Conservation (phyloP, 2,329 filamentous ascomycete species). For the Clonostachys solani region DNA sequence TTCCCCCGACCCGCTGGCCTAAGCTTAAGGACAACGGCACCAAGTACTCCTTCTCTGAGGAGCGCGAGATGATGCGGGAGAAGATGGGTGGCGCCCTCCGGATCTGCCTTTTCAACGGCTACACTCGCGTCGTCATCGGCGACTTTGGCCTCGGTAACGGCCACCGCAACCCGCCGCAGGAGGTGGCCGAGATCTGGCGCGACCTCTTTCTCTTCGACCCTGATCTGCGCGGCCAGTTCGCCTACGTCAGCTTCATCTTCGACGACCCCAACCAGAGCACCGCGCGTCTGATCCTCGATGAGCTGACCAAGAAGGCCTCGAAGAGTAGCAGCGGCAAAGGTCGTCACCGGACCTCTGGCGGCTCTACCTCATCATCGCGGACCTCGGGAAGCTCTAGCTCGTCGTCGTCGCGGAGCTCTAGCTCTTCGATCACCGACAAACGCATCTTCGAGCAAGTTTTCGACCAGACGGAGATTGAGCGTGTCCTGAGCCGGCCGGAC, state of each 20-base stretch:
- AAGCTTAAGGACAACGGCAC: slow-evolving; percentile 65
- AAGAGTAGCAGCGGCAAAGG: slow-evolving; percentile 20
- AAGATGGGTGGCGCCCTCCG: slow-evolving; percentile 69
- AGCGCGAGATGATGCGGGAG: slow-evolving; percentile 66
- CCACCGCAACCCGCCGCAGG: slow-evolving; percentile 60
- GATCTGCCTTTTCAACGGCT: slow-evolving; percentile 60
- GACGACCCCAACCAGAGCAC: slow-evolving; percentile 53
- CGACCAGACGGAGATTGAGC: slow-evolving; percentile 40
- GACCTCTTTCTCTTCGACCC: slow-evolving; percentile 60
- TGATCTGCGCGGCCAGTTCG: slow-evolving; percentile 57
- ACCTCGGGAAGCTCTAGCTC: slow-evolving; percentile 17
- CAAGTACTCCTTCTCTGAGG: slow-evolving; percentile 68
- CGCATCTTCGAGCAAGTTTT: slow-evolving; percentile 52
- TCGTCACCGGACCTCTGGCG: slow-evolving; percentile 1
- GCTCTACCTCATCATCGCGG: slow-evolving; percentile 17
- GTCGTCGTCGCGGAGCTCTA: slow-evolving; percentile 16
- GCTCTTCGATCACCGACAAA: slow-evolving; percentile 34
- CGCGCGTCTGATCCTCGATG: slow-evolving; percentile 46
- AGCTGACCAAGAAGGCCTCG: slow-evolving; percentile 47
- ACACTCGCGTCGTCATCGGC: slow-evolving; percentile 54
- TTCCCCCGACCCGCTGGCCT: slow-evolving; percentile 67
- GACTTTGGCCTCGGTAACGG: slow-evolving; percentile 62
- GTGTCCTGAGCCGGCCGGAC: slow-evolving; percentile 45
- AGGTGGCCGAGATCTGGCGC: slow-evolving; percentile 62
- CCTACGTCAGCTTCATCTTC: slow-evolving; percentile 60